Evolutionary conservation across 2,329 filamentous ascomycete genomes (phyloP).

Genomic region (Cephalotrichum gorgonifer): DNA sequence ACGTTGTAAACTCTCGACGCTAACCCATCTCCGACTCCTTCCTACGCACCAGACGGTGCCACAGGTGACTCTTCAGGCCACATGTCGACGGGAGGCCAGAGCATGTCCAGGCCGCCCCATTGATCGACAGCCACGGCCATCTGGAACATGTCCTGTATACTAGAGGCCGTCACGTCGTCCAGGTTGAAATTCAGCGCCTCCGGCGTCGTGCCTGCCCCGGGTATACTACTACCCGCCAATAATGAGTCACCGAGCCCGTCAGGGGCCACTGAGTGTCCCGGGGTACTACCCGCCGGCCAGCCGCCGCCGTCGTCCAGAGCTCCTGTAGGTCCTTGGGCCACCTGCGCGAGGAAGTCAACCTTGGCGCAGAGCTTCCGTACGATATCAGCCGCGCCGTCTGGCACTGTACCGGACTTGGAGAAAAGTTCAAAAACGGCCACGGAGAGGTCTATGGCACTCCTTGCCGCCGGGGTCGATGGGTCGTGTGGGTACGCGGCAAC

Average conservation of each 20-base stretch:
- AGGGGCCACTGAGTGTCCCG: no score
- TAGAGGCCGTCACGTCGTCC: background rate
- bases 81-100: background rate
- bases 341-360: background rate
- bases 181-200: background rate
- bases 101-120: background rate
- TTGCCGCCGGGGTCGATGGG: background rate
- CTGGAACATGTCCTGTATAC: background rate
- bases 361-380: background rate
- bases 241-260: no score
- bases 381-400: background rate
- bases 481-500: background rate
- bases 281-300: no score
- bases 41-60: background rate
- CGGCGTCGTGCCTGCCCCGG: background rate
- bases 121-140: background rate
- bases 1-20: no score
- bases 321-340: background rate
- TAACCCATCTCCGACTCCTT: no score
- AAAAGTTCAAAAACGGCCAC: background rate
- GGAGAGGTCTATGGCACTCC: background rate
- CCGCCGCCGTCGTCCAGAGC: no score
- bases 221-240: background rate
- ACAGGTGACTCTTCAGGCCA: background rate
- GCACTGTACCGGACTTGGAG: background rate